Base-by-base conservation (phyloP, 176 grass and related monocot species). In the Canna indica region DNA sequence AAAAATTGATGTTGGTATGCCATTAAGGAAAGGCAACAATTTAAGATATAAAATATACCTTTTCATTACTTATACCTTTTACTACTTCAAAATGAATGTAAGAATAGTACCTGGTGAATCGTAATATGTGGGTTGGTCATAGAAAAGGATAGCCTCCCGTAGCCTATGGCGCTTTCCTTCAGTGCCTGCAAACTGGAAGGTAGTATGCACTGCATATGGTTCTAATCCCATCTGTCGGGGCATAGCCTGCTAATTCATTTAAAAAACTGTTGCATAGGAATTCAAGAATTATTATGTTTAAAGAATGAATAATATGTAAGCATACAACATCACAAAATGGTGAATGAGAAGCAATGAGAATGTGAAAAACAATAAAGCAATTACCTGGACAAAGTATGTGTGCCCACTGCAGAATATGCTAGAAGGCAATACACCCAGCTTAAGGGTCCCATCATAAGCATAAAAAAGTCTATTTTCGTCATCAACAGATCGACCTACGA, bases 401-500 rank as follows among this genome's bases (percentile, higher is more conserved):
- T 99, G 94, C 14, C 94, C 94, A 33, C 87, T 99, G 76, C 94
- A 99, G 75, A 99, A 99, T 88, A 99, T 93, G 83, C 89, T 99
- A 70, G 94, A 86, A 11, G 94, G 94, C 74, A 99, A 76, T 62
- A 99, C 78, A 77, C 89, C 94, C 78, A 99, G 75, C 75, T 99
- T 99, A 74, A 99, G 73, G 63, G 83, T 87, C 47, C 94, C 94
- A 78, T 99, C 86, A 82, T 79, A 93, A 32, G 86, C 83, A 83
- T 99, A 99, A 24, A 93, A 84, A 81, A 99, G 82, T 39, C 79
- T 77, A 80, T 67, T 78, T 82, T 77, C 69, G 64, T 83, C 84
- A 78, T 85, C 73, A 47, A 99, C 86, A 7, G 89, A 64, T 28
- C 77, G 75, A 66, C 89, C 94, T 67, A 90, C 85, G 46, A 73